Conservation (phyloP, 768 basidiomycete species). For the Lactarius trivialis region DNA sequence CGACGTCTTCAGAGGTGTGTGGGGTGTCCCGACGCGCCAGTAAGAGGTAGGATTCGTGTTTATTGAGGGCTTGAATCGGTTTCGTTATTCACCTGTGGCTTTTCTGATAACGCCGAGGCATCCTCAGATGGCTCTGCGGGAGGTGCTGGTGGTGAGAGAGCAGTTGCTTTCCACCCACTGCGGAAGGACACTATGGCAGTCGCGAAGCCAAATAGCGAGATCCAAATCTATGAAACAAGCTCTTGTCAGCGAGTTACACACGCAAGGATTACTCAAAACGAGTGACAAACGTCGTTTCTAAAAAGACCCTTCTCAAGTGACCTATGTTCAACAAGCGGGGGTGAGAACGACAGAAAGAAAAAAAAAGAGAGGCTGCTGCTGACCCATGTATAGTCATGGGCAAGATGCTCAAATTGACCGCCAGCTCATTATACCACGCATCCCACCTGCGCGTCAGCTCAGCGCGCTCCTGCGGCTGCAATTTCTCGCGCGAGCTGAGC, state of each 20-base stretch:
- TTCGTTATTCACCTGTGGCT: not conserved
- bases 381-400: constrained; percentile 84
- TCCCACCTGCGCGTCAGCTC: constrained; percentile 57
- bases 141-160: not conserved
- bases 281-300: constrained; percentile 10
- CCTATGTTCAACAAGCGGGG: constrained; percentile 1
- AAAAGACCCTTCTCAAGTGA: constrained; percentile 22
- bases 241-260: not conserved
- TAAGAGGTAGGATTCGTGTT: not conserved
- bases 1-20: not conserved
- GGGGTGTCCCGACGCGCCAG: not conserved
- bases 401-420: constrained; percentile 70
- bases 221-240: constrained; percentile 3
- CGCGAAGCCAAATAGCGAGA: constrained; percentile 16
- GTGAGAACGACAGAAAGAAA: not conserved
- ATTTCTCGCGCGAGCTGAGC: constrained; percentile 30
- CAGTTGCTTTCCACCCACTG: constrained; percentile 21
- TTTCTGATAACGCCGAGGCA: not conserved
- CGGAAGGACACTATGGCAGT: constrained; percentile 20
- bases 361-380: constrained; percentile 20
- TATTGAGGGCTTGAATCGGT: not conserved
- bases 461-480: constrained; percentile 48
- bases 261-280: not conserved
- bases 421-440: constrained; percentile 62
- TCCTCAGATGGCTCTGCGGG: not conserved